Conservation (phyloP, 345 rosid genomes). For the Eucalyptus pauciflora region DNA sequence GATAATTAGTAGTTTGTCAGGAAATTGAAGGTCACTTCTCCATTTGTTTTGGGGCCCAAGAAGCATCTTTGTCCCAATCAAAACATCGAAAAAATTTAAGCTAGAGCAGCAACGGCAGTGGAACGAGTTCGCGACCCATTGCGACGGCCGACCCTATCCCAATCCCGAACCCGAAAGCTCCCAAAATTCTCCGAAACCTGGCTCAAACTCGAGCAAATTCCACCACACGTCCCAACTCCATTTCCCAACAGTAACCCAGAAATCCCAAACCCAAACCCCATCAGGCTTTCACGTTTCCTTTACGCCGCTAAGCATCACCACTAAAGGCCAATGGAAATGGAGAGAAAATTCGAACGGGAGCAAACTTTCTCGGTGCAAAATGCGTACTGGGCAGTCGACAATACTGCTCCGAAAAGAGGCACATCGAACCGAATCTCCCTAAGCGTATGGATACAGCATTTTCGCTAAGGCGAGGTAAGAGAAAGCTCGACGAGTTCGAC, state of each 20-base stretch:
- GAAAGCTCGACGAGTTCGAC: background rate
- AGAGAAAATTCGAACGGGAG: background rate
- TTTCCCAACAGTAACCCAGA: background rate
- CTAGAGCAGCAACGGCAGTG: background rate
- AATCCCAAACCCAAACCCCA: background rate
- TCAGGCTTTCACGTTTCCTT: background rate
- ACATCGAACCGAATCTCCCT: background rate
- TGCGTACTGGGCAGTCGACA: background rate
- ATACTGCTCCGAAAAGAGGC: background rate
- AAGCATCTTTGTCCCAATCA: background rate
- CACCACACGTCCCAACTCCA: background rate
- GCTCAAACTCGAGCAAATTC: background rate
- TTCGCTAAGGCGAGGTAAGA: background rate
- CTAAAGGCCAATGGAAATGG: background rate
- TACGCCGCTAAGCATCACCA: background rate
- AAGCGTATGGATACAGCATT: background rate
- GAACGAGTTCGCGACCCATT: background rate
- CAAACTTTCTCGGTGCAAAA: background rate
- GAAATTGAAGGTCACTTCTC: background rate
- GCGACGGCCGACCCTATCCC: background rate
- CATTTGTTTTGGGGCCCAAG: background rate
- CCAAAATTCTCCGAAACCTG: background rate
- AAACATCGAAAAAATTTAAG: background rate
- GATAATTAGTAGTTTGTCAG: background rate
- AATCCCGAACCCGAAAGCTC: background rate